These are phyloP conservation scores for Seminavis robusta DNA, from an alignment of 108 stramenopile species.

Conservation along the genomic window DNA sequence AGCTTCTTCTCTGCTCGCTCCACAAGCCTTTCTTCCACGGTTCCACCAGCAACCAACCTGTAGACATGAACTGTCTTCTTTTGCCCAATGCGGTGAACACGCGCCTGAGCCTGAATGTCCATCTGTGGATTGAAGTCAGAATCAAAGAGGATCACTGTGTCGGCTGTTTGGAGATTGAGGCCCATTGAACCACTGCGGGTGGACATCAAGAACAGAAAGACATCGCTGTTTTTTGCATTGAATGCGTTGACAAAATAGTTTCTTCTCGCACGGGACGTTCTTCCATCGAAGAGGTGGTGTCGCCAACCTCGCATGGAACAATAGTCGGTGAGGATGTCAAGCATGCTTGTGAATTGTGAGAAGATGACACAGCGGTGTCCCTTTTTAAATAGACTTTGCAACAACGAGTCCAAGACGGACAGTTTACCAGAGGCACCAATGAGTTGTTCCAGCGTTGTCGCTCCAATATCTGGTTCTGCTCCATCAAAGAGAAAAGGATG, in stretches of 20 bases:
- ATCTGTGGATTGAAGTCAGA: slow-evolving; percentile 75
- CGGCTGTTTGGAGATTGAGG: slow-evolving; percentile 92
- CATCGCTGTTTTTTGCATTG: slow-evolving; percentile 73
- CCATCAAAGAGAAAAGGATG: slow-evolving; percentile 76
- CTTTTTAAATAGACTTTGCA: slow-evolving; percentile 46
- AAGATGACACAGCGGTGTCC: slow-evolving; percentile 88
- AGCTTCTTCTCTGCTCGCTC: slow-evolving; percentile 83
- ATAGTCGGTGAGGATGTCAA: slow-evolving; percentile 91
- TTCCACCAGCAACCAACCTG: slow-evolving; percentile 77
- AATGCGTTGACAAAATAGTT: slow-evolving; percentile 80
- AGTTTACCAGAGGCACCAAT: slow-evolving; percentile 77
- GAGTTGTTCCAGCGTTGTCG: slow-evolving; percentile 58
- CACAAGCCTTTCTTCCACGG: slow-evolving; percentile 87
- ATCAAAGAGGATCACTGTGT: slow-evolving; percentile 86
- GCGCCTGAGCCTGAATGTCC: slow-evolving; percentile 92
- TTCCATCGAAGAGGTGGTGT: slow-evolving; percentile 79
- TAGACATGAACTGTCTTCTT: slow-evolving; percentile 89
- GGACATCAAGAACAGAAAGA: slow-evolving; percentile 90
- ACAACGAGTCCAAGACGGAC: slow-evolving; percentile 73
- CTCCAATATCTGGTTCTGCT: slow-evolving; percentile 67
- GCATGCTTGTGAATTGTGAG: slow-evolving; percentile 86
- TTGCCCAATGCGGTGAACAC: slow-evolving; percentile 93
- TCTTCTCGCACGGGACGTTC: slow-evolving; percentile 69
- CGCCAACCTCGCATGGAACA: slow-evolving; percentile 69
- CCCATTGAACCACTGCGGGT: slow-evolving; percentile 93